Percentiles rank a stretch among this genome's conserved stretches.
Conservation (phyloP, 169 alveolate species). For the Sarcocystis neurona region DNA sequence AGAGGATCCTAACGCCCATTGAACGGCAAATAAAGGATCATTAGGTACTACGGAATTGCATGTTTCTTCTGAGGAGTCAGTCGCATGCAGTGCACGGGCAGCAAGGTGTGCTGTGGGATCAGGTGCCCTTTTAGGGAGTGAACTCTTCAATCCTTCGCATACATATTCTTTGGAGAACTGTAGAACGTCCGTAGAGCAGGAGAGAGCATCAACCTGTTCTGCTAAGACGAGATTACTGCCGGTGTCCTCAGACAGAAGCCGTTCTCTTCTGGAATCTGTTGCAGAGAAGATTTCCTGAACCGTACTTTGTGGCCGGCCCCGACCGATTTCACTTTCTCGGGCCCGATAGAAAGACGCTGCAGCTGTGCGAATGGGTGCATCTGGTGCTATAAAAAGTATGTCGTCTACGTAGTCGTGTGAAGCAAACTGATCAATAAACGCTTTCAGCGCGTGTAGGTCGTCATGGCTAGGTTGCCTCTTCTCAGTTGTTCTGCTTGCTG, state of each 20-base stretch:
- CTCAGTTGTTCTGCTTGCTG: neutral
- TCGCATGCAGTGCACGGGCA: neutral
- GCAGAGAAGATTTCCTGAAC: too few species aligned
- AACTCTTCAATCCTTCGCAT: neutral
- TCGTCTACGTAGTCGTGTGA: conserved; percentile 5
- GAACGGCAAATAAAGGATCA: conserved; percentile 50
- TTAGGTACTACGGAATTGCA: conserved; percentile 4
- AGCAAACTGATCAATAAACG: conserved; percentile 23
- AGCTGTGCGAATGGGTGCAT: conserved; percentile 33
- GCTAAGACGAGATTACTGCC: too few species aligned
- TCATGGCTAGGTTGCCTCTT: neutral
- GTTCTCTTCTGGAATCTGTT: too few species aligned
- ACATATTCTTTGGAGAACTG: too few species aligned
- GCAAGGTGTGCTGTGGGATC: neutral
- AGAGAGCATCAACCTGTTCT: too few species aligned
- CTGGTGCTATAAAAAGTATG: conserved; percentile 48
- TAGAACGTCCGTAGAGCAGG: too few species aligned
- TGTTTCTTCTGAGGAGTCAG: neutral
- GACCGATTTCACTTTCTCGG: too few species aligned
- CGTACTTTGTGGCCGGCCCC: too few species aligned
- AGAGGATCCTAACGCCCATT: conserved; percentile 58
- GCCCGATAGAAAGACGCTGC: neutral
- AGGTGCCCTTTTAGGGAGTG: neutral
- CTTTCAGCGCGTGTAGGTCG: neutral
- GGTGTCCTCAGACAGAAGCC: too few species aligned